Conservation (phyloP, 768 basidiomycete species). For the Russula sp. region DNA sequence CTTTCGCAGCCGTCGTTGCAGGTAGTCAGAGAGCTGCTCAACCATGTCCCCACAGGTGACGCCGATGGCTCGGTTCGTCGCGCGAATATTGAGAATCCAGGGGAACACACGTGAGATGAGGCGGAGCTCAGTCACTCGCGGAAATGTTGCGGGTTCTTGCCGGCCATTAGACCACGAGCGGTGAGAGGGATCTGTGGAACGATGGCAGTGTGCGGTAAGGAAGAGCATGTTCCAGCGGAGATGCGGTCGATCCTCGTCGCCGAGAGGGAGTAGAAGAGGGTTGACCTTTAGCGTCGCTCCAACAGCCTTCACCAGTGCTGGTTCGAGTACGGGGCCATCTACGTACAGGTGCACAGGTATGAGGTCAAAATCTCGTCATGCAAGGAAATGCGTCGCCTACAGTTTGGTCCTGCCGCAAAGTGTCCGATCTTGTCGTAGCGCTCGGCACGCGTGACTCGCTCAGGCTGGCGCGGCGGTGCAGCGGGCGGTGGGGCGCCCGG, state of each 20-base stretch:
- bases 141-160: conserved; percentile 56
- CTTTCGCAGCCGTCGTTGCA: conserved; percentile 45
- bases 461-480: conserved; percentile 24
- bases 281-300: conserved; percentile 45
- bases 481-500: conserved; percentile 20
- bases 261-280: conserved; percentile 47
- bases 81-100: conserved; percentile 45
- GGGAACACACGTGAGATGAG: conserved; percentile 50
- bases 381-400: conserved; percentile 28
- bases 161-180: conserved; percentile 65
- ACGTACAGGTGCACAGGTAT: background rate
- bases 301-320: conserved; percentile 47
- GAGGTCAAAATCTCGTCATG: background rate
- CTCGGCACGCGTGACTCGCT: conserved; percentile 26
- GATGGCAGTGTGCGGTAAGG: conserved; percentile 48
- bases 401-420: conserved; percentile 37
- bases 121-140: conserved; percentile 45
- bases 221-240: conserved; percentile 75
- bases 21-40: conserved; percentile 42
- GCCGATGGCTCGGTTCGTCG: conserved; percentile 39
- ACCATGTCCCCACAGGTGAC: conserved; percentile 64
- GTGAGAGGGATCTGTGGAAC: conserved; percentile 50
- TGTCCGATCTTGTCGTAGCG: conserved; percentile 29
- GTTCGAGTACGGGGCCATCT: conserved; percentile 68
- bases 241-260: conserved; percentile 39